These are phyloP conservation scores for Penicillium sp. DNA, from an alignment of 2,329 filamentous ascomycete genomes.

Conservation along the genomic window DNA sequence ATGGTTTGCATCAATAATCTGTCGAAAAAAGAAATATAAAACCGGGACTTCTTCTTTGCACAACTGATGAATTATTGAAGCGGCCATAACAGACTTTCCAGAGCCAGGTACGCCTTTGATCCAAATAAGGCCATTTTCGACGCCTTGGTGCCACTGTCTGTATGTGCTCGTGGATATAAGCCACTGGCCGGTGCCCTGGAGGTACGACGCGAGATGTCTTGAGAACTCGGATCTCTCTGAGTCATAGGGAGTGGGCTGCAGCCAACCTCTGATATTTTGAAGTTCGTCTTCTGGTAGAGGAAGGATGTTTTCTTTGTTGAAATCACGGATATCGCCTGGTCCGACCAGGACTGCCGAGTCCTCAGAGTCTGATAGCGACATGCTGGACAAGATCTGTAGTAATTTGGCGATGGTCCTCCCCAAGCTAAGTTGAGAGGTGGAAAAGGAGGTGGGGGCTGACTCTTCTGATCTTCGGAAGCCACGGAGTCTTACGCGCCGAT, in stretches of 20 bases:
- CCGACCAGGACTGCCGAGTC: not conserved
- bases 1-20: conserved; percentile 24
- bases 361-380: conserved; percentile 1
- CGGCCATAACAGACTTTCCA: conserved; percentile 27
- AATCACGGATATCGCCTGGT: conserved; percentile 1
- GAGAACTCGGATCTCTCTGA: conserved; percentile 6
- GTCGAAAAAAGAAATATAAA: conserved; percentile 25
- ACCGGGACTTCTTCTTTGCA: conserved; percentile 7
- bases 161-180: conserved; percentile 6
- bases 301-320: conserved; percentile 7
- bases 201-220: conserved; percentile 3
- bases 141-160: conserved; percentile 15
- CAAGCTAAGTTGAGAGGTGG: not conserved
- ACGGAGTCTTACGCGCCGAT: not conserved
- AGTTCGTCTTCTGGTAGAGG: conserved; percentile 3
- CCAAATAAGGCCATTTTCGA: conserved; percentile 18
- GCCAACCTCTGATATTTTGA: conserved; percentile 1
- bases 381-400: not conserved
- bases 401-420: not conserved
- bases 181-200: conserved; percentile 1
- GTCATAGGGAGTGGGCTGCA: conserved; percentile 11
- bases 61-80: conserved; percentile 15
- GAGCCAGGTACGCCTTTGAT: conserved; percentile 27
- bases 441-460: not conserved
- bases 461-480: not conserved